A percentile compares a stretch with the other conserved stretches of the same genome.
Evolutionary conservation across 2,329 filamentous ascomycete species (phyloP).

Genomic region (Trichoderma citrinoviride): DNA sequence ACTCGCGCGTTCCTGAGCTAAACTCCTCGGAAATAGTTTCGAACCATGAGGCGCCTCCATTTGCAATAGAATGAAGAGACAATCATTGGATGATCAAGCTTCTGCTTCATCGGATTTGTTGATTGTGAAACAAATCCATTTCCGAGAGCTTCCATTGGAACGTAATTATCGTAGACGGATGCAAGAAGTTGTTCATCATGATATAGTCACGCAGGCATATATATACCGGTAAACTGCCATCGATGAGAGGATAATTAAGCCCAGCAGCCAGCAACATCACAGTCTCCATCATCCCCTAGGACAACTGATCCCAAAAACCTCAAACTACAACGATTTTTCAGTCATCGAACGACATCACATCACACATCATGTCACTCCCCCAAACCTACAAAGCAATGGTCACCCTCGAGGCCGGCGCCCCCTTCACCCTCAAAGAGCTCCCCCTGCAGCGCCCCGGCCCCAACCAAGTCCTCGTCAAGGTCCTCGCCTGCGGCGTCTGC

Average conservation of each 20-base stretch:
- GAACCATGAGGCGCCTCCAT: background rate
- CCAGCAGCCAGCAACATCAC: background rate
- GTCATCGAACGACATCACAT: background rate
- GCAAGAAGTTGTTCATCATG: background rate
- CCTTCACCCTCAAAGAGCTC: conserved; percentile 58
- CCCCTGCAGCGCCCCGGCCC: conserved; percentile 55
- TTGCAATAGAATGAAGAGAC: no score
- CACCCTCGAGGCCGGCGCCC: conserved; percentile 50
- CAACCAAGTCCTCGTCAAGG: conserved; percentile 67
- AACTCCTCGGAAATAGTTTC: background rate
- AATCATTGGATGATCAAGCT: no score
- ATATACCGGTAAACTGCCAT: background rate
- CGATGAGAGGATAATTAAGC: background rate
- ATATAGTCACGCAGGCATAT: background rate
- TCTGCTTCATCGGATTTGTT: background rate
- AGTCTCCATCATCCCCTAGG: background rate
- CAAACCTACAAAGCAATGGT: conserved; percentile 66
- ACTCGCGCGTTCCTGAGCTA: background rate
- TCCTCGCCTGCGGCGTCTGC: conserved; percentile 70
- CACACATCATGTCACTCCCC: conserved; percentile 45
- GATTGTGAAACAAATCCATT: background rate
- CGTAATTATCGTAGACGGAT: background rate
- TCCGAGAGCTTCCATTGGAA: background rate
- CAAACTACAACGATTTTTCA: background rate
- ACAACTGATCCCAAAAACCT: background rate